Evolutionary conservation across 306 rosid species (phyloP).

Genomic region (Luffa acutangula): DNA sequence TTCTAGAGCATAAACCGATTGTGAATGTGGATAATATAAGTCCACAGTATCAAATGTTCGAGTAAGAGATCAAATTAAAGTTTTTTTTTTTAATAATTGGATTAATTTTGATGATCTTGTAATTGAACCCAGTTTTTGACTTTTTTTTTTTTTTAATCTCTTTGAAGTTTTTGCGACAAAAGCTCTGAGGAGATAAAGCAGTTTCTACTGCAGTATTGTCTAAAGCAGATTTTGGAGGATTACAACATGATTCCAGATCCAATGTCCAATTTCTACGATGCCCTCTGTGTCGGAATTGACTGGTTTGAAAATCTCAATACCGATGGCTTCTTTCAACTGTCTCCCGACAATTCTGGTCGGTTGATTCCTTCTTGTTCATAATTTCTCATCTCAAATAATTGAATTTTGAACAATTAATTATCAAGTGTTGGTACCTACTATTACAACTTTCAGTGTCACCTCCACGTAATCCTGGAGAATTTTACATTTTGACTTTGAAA

Average conservation of each 20-base stretch:
- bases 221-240: slow-evolving; percentile 25
- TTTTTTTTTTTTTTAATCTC: slow-evolving; percentile 25
- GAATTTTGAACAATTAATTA: not conserved
- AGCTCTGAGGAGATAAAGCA: slow-evolving; percentile 36
- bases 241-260: slow-evolving; percentile 42
- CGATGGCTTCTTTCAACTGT: not conserved
- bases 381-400: not conserved
- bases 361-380: not conserved
- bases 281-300: slow-evolving; percentile 50
- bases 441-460: too few species aligned
- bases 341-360: not conserved
- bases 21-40: slow-evolving; percentile 10
- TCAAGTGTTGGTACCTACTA: too few species aligned
- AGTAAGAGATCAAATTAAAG: slow-evolving; percentile 23
- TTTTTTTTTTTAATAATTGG: not conserved
- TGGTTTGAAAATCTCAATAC: slow-evolving; percentile 23
- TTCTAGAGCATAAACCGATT: slow-evolving; percentile 18
- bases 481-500: too few species aligned
- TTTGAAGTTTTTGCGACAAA: slow-evolving; percentile 9
- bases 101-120: not conserved
- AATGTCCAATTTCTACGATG: slow-evolving; percentile 39
- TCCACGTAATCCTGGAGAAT: too few species aligned
- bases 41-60: slow-evolving; percentile 31
- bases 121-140: too few species aligned
- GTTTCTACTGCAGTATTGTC: slow-evolving; percentile 30